Percentiles rank a stretch among this genome's conserved stretches.
Evolutionary conservation across 176 grass and related monocot genomes (phyloP).

Genomic region (Carex cristatella): DNA sequence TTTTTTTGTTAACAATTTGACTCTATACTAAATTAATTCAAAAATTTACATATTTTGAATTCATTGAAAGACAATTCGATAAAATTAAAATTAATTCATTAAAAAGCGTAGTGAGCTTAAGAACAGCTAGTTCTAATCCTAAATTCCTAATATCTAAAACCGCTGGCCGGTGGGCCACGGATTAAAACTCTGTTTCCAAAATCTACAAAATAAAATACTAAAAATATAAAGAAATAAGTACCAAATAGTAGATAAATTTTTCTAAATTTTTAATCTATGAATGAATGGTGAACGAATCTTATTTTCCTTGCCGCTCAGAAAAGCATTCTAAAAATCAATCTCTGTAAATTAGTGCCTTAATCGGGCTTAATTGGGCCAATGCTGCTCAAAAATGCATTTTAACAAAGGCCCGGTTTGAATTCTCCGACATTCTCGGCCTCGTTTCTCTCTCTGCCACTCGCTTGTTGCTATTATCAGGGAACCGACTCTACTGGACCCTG

Average conservation of each 20-base stretch:
- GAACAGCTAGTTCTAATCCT: too few relatives aligned
- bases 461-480: not conserved
- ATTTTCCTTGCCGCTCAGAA: not conserved
- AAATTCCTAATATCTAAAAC: too few relatives aligned
- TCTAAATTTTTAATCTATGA: not conserved
- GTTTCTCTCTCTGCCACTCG: constrained; percentile 8
- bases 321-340: not conserved
- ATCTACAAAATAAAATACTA: not conserved
- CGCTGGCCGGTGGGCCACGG: too few relatives aligned
- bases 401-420: not conserved
- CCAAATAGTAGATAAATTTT: not conserved
- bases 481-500: too few relatives aligned
- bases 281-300: too few relatives aligned
- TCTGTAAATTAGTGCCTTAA: not conserved
- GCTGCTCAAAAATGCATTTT: not conserved
- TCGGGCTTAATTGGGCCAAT: not conserved
- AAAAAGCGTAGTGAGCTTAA: too few relatives aligned
- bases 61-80: too few relatives aligned
- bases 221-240: not conserved
- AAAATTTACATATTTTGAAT: too few relatives aligned
- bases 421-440: constrained; percentile 22
- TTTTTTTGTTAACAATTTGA: too few relatives aligned
- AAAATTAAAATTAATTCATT: too few relatives aligned
- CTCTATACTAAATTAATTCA: too few relatives aligned
- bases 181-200: too few relatives aligned